These are phyloP conservation scores for Fusarium metavorans DNA, from an alignment of 2,329 filamentous ascomycete species.

Conservation along the genomic window DNA sequence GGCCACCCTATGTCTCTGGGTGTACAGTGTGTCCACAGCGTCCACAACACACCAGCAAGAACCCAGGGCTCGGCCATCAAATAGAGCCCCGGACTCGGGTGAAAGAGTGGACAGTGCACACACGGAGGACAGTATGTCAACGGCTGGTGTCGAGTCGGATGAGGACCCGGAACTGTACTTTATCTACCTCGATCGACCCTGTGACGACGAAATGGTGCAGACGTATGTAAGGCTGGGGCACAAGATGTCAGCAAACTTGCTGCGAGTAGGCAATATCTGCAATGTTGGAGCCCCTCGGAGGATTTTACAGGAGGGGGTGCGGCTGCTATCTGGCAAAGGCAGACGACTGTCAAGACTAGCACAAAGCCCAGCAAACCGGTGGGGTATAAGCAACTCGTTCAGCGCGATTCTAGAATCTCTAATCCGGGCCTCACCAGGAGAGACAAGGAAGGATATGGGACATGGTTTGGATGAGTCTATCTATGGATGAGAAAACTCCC, in stretches of 20 bases:
- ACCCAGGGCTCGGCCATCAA: background rate
- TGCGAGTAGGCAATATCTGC: slow-evolving; percentile 28
- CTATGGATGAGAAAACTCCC: background rate
- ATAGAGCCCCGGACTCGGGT: background rate
- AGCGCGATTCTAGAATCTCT: background rate
- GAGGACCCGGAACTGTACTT: slow-evolving; percentile 26
- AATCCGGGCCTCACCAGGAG: background rate
- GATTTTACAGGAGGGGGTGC: slow-evolving; percentile 29
- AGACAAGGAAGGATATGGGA: background rate
- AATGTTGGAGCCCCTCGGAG: slow-evolving; percentile 16
- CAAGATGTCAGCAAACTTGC: slow-evolving; percentile 28
- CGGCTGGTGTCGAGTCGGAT: background rate
- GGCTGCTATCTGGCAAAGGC: slow-evolving; percentile 9
- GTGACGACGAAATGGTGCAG: slow-evolving; percentile 37
- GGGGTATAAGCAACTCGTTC: background rate
- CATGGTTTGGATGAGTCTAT: background rate
- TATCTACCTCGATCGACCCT: slow-evolving; percentile 32
- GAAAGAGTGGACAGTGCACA: background rate
- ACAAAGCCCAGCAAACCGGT: background rate
- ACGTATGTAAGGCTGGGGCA: slow-evolving; percentile 30
- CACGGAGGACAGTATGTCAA: background rate
- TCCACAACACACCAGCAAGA: background rate
- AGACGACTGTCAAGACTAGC: background rate
- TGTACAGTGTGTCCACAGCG: slow-evolving; percentile 19
- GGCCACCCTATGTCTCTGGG: slow-evolving; percentile 27